phyloP scores from a whole-genome alignment of 805 yeast species.

The Candida morakotiae region DNA sequence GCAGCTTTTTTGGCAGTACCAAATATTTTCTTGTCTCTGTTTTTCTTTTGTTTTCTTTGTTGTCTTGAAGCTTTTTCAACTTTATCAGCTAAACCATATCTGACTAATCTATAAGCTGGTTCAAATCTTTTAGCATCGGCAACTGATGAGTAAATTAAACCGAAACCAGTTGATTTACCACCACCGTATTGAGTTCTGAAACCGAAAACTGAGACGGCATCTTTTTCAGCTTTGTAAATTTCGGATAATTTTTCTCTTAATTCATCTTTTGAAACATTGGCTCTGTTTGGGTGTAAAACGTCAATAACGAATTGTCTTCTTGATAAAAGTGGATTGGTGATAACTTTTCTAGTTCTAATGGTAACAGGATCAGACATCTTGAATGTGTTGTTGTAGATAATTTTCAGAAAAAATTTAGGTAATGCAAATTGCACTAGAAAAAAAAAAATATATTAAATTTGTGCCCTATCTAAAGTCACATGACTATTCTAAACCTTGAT shows the following conservation, averaged over 20 bases:
- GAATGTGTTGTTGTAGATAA: not conserved
- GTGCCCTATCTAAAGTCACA: not conserved
- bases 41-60: conserved; percentile 99
- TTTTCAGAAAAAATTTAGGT: conserved; percentile 1
- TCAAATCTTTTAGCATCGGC: conserved; percentile 98
- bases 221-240: conserved; percentile 88
- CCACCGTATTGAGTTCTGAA: conserved; percentile 99
- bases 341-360: conserved; percentile 98
- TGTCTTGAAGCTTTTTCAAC: conserved; percentile 98
- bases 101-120: conserved; percentile 98
- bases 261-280: conserved; percentile 99
- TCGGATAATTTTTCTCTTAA: conserved; percentile 91
- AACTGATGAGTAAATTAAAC: conserved; percentile 95
- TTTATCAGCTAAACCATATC: conserved; percentile 96
- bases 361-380: conserved; percentile 91
- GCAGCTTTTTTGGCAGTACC: conserved; percentile 97
- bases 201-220: conserved; percentile 95
- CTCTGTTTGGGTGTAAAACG: conserved; percentile 98
- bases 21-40: conserved; percentile 98
- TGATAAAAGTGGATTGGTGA: conserved; percentile 97
- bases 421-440: not conserved
- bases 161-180: conserved; percentile 99
- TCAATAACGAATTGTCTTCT: conserved; percentile 99
- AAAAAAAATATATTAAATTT: not conserved
- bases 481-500: conserved; percentile 40